Percentiles rank a stretch among this genome's conserved stretches.
These are phyloP conservation scores for Cladosporium cucumerinum DNA, from an alignment of 2,329 filamentous ascomycete species.

Conservation along the genomic window DNA sequence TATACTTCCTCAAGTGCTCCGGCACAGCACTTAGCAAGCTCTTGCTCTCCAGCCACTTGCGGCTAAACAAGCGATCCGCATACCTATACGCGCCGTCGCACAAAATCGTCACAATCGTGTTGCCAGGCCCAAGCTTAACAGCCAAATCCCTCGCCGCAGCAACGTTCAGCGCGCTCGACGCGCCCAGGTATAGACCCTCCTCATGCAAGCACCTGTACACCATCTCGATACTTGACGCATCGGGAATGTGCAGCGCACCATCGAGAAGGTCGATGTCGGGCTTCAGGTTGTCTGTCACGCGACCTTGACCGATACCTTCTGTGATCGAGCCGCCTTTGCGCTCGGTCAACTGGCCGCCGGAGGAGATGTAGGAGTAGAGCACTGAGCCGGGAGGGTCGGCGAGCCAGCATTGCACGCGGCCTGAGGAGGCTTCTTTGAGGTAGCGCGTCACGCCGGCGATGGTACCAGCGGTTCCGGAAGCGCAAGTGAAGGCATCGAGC, in stretches of 20 bases:
- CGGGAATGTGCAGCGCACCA: conserved; percentile 76
- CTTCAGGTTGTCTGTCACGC: conserved; percentile 89
- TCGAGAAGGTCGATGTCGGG: conserved; percentile 82
- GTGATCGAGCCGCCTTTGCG: conserved; percentile 85
- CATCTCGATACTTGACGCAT: conserved; percentile 96
- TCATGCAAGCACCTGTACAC: conserved; percentile 94
- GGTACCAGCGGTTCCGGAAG: conserved; percentile 89
- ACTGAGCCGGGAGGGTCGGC: conserved; percentile 93
- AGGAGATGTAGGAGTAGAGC: conserved; percentile 85
- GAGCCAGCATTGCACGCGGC: conserved; percentile 79
- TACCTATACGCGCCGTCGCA: conserved; percentile 98
- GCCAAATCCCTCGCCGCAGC: conserved; percentile 93
- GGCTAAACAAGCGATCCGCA: conserved; percentile 87
- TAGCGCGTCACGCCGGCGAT: conserved; percentile 85
- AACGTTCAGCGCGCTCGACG: conserved; percentile 90
- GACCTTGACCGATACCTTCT: conserved; percentile 94
- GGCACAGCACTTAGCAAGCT: conserved; percentile 77
- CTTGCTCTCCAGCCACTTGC: conserved; percentile 86
- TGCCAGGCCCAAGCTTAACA: conserved; percentile 79
- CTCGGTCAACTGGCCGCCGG: conserved; percentile 78
- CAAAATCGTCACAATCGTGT: conserved; percentile 89
- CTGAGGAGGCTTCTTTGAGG: conserved; percentile 76
- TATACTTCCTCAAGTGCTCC: conserved; percentile 84
- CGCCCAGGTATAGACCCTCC: conserved; percentile 91
- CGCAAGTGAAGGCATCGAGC: conserved; percentile 91